phyloP scores from a whole-genome alignment of 108 stramenopile genomes.

The Skeletonema marinoi region DNA sequence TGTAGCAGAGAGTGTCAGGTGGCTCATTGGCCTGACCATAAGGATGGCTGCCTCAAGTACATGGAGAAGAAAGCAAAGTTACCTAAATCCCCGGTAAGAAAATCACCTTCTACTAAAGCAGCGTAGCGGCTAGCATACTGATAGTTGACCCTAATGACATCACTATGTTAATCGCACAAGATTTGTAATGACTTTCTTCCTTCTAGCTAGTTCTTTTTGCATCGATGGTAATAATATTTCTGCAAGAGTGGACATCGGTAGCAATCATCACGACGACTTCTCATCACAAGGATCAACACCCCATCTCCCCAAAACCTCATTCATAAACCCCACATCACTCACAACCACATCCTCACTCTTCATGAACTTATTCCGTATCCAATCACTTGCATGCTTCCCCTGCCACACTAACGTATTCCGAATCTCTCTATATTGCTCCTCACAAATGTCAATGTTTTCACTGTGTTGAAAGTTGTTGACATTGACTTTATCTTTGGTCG shows the following conservation, averaged over 20 bases:
- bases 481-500: conserved; percentile 31
- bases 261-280: not conserved
- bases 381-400: conserved; percentile 23
- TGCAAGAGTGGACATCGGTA: no score
- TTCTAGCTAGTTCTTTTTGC: no score
- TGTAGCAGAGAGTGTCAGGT: not conserved
- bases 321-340: conserved; percentile 26
- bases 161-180: no score
- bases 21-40: not conserved
- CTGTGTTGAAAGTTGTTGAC: conserved; percentile 14
- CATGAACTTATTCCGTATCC: conserved; percentile 51
- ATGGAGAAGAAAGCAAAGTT: no score
- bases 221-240: no score
- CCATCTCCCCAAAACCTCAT: conserved; percentile 2
- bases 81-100: not conserved
- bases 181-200: no score
- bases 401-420: conserved; percentile 13
- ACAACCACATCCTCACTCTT: conserved; percentile 40
- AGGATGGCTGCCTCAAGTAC: not conserved
- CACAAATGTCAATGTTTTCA: conserved; percentile 55
- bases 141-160: no score
- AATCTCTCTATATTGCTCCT: conserved; percentile 12
- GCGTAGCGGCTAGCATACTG: no score
- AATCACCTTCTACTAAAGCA: not conserved
- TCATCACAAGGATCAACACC: conserved; percentile 13